Conservation (phyloP, 768 basidiomycete species). For the Daedaleopsis sinensis region DNA sequence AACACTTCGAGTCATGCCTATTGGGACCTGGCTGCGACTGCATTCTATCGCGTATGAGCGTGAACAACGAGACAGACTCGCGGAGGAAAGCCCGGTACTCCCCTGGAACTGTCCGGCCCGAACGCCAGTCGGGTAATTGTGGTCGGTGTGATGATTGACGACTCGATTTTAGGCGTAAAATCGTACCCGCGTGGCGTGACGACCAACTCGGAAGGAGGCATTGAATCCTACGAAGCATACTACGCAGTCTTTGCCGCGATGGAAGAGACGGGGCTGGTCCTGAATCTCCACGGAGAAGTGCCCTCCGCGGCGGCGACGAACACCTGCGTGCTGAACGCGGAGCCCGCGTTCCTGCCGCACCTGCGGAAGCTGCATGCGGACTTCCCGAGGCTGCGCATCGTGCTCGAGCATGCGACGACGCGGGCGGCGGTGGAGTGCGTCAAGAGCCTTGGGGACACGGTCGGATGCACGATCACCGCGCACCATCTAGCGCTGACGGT, state of each 20-base stretch:
- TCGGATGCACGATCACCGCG: slow-evolving; percentile 96
- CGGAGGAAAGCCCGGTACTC: background rate
- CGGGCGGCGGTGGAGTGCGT: slow-evolving; percentile 89
- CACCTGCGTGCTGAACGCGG: slow-evolving; percentile 92
- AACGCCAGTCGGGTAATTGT: background rate
- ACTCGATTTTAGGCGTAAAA: slow-evolving; percentile 66
- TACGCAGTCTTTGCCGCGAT: slow-evolving; percentile 93
- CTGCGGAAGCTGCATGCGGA: slow-evolving; percentile 75
- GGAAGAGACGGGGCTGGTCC: slow-evolving; percentile 91
- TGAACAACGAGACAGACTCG: too few species aligned
- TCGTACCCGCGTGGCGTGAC: slow-evolving; percentile 98
- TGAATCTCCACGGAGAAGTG: slow-evolving; percentile 97
- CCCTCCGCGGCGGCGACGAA: slow-evolving; percentile 85
- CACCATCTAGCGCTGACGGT: slow-evolving; percentile 95
- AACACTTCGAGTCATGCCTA: too few species aligned
- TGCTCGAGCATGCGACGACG: slow-evolving; percentile 96
- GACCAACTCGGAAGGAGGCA: slow-evolving; percentile 94
- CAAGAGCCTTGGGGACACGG: slow-evolving; percentile 73
- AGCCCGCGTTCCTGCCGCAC: slow-evolving; percentile 87
- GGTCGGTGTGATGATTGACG: background rate
- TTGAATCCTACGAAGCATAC: slow-evolving; percentile 93
- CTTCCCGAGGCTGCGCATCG: slow-evolving; percentile 92
- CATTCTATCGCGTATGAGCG: too few species aligned
- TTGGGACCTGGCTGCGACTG: too few species aligned
- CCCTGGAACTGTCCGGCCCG: background rate